These are phyloP conservation scores for Suillus ampliporus DNA, from an alignment of 768 basidiomycete genomes.

Conservation along the genomic window DNA sequence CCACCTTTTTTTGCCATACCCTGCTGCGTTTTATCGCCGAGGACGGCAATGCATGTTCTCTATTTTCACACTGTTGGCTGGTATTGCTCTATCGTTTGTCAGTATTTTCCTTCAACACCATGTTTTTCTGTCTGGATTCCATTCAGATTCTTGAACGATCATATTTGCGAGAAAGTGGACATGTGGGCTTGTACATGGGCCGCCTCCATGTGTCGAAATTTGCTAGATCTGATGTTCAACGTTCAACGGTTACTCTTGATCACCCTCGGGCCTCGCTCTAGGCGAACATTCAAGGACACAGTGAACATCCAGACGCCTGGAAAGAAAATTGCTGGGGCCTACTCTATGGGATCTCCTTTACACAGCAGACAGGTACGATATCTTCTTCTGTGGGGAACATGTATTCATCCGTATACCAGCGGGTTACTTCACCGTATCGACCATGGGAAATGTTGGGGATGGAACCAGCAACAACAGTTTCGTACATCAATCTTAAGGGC, in stretches of 20 bases:
- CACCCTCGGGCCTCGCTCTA: background rate
- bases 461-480: too few relatives aligned
- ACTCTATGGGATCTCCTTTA: too few relatives aligned
- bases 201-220: background rate
- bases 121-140: background rate
- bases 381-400: too few relatives aligned
- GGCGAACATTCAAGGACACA: background rate
- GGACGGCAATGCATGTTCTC: background rate
- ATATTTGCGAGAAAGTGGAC: background rate
- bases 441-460: too few relatives aligned
- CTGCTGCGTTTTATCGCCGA: background rate
- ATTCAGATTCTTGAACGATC: background rate
- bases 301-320: background rate
- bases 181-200: background rate
- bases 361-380: too few relatives aligned
- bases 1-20: background rate
- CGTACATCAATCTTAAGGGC: too few relatives aligned
- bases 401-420: too few relatives aligned
- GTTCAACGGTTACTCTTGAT: background rate
- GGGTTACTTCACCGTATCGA: too few relatives aligned
- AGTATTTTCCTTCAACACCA: background rate
- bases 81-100: background rate
- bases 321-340: background rate
- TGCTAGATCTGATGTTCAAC: background rate
- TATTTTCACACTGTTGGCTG: constrained; percentile 6